Percentiles rank a stretch among this genome's conserved stretches.
These are phyloP conservation scores for Gossypium schwendimanii DNA, from an alignment of 441 rosid species.

Conservation along the genomic window DNA sequence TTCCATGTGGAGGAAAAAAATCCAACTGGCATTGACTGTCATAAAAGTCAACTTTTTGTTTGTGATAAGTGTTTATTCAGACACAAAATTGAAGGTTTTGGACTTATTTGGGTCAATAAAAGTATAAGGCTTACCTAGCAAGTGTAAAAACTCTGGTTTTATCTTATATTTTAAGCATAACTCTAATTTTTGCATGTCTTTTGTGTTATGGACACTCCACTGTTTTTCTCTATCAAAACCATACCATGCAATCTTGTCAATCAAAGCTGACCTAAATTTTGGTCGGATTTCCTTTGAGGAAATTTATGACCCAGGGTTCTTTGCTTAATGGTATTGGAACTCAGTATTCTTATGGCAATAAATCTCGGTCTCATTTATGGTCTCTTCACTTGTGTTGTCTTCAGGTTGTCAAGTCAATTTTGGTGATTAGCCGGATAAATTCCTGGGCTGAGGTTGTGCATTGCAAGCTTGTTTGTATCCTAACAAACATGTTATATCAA, in stretches of 20 bases:
- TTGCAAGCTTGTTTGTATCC: constrained; percentile 82
- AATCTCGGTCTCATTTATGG: neutral
- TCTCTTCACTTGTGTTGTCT: constrained; percentile 8
- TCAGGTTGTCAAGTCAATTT: constrained; percentile 79
- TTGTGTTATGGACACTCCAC: neutral
- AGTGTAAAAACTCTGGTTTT: neutral
- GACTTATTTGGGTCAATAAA: neutral
- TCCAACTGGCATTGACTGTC: neutral
- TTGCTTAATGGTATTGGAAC: neutral
- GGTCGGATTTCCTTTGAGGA: constrained; percentile 5
- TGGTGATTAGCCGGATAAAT: constrained; percentile 65
- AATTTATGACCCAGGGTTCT: neutral
- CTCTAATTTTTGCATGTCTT: constrained; percentile 2
- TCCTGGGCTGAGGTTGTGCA: constrained; percentile 98
- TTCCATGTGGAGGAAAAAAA: neutral
- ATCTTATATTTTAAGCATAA: neutral
- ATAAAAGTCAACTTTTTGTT: neutral
- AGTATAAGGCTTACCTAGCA: neutral
- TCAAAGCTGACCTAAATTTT: neutral
- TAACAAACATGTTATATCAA: constrained; percentile 84
- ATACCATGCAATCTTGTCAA: neutral
- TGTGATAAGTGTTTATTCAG: neutral
- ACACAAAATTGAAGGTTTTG: neutral
- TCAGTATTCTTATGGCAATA: neutral
- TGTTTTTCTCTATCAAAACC: neutral